A percentile compares a stretch with the other conserved stretches of the same genome.
phyloP scores from a whole-genome alignment of 1,284 basidiomycete genomes.

The Omphalotus olearius region DNA sequence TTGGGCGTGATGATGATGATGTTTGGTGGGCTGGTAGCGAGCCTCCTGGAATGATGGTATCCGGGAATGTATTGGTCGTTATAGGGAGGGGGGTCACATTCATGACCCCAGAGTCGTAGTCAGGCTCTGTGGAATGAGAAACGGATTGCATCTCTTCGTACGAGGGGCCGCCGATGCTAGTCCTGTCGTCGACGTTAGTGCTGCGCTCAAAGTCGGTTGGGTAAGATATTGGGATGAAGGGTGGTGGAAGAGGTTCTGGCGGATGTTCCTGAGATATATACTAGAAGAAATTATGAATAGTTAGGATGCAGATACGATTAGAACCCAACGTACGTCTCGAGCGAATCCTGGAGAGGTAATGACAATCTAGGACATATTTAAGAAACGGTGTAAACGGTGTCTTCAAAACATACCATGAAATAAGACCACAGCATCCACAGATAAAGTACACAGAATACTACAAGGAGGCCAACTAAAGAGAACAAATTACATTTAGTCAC shows the following conservation, averaged over 20 bases:
- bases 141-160: conserved; percentile 31
- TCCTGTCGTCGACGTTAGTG: conserved; percentile 8
- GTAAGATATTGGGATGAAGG: conserved; percentile 2
- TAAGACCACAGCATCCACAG: conserved; percentile 76
- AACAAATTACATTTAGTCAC: neutral
- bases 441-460: conserved; percentile 55
- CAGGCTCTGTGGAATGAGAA: neutral
- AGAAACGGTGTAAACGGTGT: neutral
- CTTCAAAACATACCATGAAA: conserved; percentile 51
- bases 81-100: conserved; percentile 1
- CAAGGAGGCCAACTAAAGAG: conserved; percentile 52
- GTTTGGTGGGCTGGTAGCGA: no score
- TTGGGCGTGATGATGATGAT: neutral
- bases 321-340: conserved; percentile 28
- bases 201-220: neutral
- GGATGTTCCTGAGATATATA: conserved; percentile 18
- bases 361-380: conserved; percentile 39
- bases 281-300: conserved; percentile 17
- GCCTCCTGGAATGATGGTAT: neutral
- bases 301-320: neutral
- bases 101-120: conserved; percentile 6
- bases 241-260: neutral
- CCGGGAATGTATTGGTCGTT: neutral
- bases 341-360: conserved; percentile 68
- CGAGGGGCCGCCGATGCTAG: conserved; percentile 36